Conservation (phyloP, 2,329 filamentous ascomycete genomes). For the Atkinsonella hypoxylon region DNA sequence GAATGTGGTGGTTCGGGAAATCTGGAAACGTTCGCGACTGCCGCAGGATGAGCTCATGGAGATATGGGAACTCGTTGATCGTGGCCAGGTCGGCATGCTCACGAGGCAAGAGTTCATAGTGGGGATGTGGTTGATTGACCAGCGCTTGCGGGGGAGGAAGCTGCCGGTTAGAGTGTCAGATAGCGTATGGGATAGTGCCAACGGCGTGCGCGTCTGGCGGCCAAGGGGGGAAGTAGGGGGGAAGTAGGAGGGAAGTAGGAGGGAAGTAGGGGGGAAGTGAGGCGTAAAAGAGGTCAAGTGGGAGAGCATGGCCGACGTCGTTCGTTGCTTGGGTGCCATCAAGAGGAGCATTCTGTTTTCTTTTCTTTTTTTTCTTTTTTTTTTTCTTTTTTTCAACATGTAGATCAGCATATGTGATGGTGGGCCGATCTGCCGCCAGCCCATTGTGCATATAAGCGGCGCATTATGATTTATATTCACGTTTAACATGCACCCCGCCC, state of each 20-base stretch:
- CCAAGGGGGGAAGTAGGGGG: no score
- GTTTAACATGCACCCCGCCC: no score
- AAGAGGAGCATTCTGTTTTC: no score
- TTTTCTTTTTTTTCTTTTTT: background rate
- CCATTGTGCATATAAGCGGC: no score
- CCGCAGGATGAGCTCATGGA: constrained; percentile 57
- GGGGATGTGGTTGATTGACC: constrained; percentile 72
- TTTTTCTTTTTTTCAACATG: background rate
- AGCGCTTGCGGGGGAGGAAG: constrained; percentile 68
- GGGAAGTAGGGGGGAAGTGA: background rate
- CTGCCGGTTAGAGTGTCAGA: constrained; percentile 57
- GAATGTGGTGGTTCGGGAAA: constrained; percentile 58
- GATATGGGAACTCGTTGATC: constrained; percentile 66
- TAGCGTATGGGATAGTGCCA: constrained; percentile 64
- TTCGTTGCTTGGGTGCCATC: no score
- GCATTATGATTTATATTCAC: no score
- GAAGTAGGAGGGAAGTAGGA: background rate
- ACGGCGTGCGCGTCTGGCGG: constrained; percentile 29
- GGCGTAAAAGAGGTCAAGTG: no score
- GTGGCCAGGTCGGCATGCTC: constrained; percentile 40
- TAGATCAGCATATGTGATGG: no score
- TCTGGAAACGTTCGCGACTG: constrained; percentile 63
- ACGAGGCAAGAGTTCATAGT: constrained; percentile 66
- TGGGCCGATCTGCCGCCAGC: no score
- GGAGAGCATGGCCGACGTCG: no score